Percentiles rank a stretch among this genome's conserved stretches.
These are phyloP conservation scores for Metarhizium album DNA, from an alignment of 2,329 filamentous ascomycete genomes.

Conservation along the genomic window DNA sequence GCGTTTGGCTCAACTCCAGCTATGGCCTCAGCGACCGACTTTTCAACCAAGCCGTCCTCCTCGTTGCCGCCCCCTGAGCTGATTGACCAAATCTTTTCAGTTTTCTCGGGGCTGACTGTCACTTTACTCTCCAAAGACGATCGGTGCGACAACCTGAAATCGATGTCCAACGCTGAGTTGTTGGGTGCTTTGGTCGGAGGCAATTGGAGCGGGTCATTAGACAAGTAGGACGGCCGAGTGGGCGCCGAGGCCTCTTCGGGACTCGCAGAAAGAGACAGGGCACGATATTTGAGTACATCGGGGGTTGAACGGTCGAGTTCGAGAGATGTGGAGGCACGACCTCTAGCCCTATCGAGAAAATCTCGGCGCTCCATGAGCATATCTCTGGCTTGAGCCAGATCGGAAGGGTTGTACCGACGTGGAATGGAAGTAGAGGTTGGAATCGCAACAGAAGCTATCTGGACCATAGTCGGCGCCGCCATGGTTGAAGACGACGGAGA, in stretches of 20 bases:
- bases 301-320: conserved; percentile 21
- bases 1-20: conserved; percentile 51
- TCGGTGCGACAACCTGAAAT: conserved; percentile 18
- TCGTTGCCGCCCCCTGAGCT: conserved; percentile 38
- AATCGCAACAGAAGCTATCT: conserved; percentile 19
- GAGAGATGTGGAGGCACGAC: conserved; percentile 22
- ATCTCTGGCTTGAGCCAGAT: conserved; percentile 23
- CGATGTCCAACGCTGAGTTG: conserved; percentile 7
- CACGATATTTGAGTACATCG: conserved; percentile 16
- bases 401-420: conserved; percentile 21
- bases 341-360: conserved; percentile 19
- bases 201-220: conserved; percentile 6
- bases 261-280: conserved; percentile 16
- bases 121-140: conserved; percentile 31
- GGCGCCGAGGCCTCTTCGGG: conserved; percentile 17
- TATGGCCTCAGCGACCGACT: conserved; percentile 52
- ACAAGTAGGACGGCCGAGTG: conserved; percentile 11
- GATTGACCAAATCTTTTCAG: conserved; percentile 56
- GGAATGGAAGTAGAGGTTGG: conserved; percentile 18
- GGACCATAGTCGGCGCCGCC: conserved; percentile 21
- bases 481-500: conserved; percentile 13
- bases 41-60: conserved; percentile 48
- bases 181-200: conserved; percentile 8
- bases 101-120: conserved; percentile 42
- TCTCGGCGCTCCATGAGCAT: conserved; percentile 25